Evolutionary conservation across 805 yeast genomes (phyloP).

Genomic region (Candida palmyrensis): DNA sequence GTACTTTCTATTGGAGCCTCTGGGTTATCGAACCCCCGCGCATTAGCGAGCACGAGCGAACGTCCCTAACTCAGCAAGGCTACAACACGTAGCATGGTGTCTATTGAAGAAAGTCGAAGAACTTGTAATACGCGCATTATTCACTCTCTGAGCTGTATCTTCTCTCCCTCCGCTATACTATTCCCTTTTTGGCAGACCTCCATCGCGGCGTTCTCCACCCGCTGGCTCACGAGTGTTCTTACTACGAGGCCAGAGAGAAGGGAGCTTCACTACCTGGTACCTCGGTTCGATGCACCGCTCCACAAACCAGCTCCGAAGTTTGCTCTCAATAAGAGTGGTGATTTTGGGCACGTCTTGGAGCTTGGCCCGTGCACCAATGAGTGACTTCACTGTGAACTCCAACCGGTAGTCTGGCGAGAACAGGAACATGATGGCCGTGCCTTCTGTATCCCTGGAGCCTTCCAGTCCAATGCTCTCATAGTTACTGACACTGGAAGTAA

Average conservation of each 20-base stretch:
- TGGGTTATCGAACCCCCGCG: too few species aligned
- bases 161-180: neutral
- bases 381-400: slow-evolving; percentile 82
- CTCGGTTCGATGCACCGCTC: slow-evolving; percentile 94
- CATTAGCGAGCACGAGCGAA: neutral
- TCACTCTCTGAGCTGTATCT: neutral
- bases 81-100: too few species aligned
- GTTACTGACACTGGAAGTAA: slow-evolving; percentile 1
- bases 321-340: slow-evolving; percentile 75
- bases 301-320: slow-evolving; percentile 81
- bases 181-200: neutral
- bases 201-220: slow-evolving; percentile 3
- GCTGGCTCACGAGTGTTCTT: slow-evolving; percentile 34
- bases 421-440: slow-evolving; percentile 79
- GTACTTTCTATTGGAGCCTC: too few species aligned
- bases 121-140: neutral
- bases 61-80: neutral
- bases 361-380: slow-evolving; percentile 90
- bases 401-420: slow-evolving; percentile 88
- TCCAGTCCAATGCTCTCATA: slow-evolving; percentile 12
- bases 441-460: slow-evolving; percentile 22
- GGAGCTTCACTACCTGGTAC: slow-evolving; percentile 78
- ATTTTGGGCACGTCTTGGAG: slow-evolving; percentile 91
- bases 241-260: slow-evolving; percentile 76
- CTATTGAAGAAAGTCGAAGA: too few species aligned